Percentiles rank a stretch among this genome's conserved stretches.
These are phyloP conservation scores for Whalleya microplaca DNA, from an alignment of 2,329 filamentous ascomycete species.

Conservation along the genomic window DNA sequence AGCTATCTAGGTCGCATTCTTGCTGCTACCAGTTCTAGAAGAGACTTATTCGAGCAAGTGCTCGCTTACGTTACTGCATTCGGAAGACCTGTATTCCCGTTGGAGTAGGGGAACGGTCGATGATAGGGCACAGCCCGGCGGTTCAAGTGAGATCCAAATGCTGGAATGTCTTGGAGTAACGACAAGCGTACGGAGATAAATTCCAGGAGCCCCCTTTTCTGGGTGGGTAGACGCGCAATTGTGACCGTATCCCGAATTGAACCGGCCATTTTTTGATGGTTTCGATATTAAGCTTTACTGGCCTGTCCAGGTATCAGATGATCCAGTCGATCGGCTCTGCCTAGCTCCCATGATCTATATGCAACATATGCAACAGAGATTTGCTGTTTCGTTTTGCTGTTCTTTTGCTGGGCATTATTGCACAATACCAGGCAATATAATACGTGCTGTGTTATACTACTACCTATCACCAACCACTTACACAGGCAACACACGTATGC, in stretches of 20 bases:
- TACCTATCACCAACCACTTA: conserved; percentile 5
- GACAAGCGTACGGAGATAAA: not conserved
- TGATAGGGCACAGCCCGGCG: not conserved
- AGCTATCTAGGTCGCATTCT: too few species aligned
- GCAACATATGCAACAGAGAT: not conserved
- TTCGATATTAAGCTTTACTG: conserved; percentile 25
- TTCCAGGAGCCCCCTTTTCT: conserved; percentile 1
- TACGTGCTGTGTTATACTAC: not conserved
- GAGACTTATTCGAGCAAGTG: not conserved
- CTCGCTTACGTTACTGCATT: not conserved
- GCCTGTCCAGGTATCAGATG: conserved; percentile 22
- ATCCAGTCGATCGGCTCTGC: conserved; percentile 28
- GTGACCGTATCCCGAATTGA: conserved; percentile 23
- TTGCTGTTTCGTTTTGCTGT: not conserved
- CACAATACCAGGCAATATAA: not conserved
- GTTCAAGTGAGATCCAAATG: not conserved
- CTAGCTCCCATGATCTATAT: conserved; percentile 5
- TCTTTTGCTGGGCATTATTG: not conserved
- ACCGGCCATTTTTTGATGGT: conserved; percentile 22
- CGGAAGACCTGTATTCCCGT: not conserved
- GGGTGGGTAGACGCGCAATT: too few species aligned
- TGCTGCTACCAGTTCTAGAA: not conserved
- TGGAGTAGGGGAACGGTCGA: not conserved
- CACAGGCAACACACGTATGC: not conserved
- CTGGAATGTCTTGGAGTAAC: not conserved